These are phyloP conservation scores for Ogataea saltuana DNA, from an alignment of 805 yeast species.

Conservation along the genomic window DNA sequence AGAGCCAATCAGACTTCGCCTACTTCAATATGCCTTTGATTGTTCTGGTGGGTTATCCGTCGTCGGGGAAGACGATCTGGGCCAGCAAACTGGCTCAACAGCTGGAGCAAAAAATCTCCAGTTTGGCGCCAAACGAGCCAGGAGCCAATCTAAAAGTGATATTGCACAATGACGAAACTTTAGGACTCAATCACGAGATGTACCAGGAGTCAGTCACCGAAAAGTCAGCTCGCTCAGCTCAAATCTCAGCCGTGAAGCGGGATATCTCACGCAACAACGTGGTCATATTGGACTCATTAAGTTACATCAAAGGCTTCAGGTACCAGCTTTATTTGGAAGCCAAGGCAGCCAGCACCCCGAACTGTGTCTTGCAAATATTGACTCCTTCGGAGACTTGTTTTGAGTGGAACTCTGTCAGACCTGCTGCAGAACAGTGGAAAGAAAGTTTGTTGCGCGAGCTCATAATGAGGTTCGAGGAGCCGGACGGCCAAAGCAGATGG, in stretches of 20 bases:
- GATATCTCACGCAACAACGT: conserved; percentile 66
- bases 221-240: conserved; percentile 78
- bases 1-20: neutral
- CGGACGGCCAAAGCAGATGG: conserved; percentile 84
- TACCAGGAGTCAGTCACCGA: conserved; percentile 76
- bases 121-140: conserved; percentile 42
- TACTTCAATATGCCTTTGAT: conserved; percentile 73
- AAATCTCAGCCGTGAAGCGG: conserved; percentile 86
- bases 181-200: conserved; percentile 68
- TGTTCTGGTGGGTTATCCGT: conserved; percentile 81
- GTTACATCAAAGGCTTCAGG: conserved; percentile 92
- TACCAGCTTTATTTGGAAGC: conserved; percentile 95
- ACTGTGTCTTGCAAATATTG: conserved; percentile 78
- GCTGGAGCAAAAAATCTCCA: conserved; percentile 48
- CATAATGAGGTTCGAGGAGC: conserved; percentile 90
- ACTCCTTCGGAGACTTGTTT: conserved; percentile 62
- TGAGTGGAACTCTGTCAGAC: conserved; percentile 54
- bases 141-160: conserved; percentile 62
- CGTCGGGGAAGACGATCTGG: conserved; percentile 78
- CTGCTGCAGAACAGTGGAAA: conserved; percentile 55
- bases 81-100: conserved; percentile 54
- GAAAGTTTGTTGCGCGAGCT: conserved; percentile 63
- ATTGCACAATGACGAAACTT: conserved; percentile 72
- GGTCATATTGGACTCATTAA: conserved; percentile 82
- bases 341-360: conserved; percentile 76